phyloP scores from a whole-genome alignment of 345 rosid species.

The Eucalyptus pauciflora region DNA sequence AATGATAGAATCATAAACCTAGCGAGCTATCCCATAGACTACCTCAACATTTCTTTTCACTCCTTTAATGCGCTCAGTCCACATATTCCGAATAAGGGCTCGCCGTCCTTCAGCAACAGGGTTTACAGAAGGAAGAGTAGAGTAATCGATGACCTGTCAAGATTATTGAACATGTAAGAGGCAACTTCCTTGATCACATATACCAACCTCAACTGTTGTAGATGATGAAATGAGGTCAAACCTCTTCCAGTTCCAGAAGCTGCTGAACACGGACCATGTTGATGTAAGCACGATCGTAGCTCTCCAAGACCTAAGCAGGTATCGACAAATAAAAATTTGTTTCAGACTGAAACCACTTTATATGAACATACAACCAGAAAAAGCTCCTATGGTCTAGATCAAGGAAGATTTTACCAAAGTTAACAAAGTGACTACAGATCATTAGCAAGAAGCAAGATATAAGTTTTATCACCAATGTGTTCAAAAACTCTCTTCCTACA shows the following conservation, averaged over 20 bases:
- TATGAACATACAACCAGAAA: neutral
- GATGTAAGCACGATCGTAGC: conserved; percentile 94
- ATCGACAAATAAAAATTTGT: neutral
- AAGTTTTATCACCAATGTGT: neutral
- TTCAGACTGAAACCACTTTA: neutral
- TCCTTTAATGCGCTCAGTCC: conserved; percentile 97
- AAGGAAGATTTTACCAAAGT: neutral
- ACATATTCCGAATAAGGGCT: conserved; percentile 90
- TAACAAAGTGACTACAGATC: neutral
- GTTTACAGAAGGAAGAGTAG: conserved; percentile 72
- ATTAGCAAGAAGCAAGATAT: neutral
- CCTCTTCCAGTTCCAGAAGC: conserved; percentile 97
- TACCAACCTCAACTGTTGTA: neutral
- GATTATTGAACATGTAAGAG: neutral
- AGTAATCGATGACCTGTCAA: conserved; percentile 82
- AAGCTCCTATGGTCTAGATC: neutral
- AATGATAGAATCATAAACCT: neutral
- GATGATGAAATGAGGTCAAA: conserved; percentile 6
- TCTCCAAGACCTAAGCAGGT: conserved; percentile 75
- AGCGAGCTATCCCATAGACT: neutral
- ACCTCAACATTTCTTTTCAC: conserved; percentile 97
- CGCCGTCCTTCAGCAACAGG: conserved; percentile 78
- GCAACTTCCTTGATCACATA: neutral
- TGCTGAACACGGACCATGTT: conserved; percentile 99
- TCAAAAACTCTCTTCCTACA: neutral